Evolutionary conservation across 1,139 yeast species (phyloP), one percentile per base, ranked within the genome.

Genomic region (Insectozyma bohioensis): DNA sequence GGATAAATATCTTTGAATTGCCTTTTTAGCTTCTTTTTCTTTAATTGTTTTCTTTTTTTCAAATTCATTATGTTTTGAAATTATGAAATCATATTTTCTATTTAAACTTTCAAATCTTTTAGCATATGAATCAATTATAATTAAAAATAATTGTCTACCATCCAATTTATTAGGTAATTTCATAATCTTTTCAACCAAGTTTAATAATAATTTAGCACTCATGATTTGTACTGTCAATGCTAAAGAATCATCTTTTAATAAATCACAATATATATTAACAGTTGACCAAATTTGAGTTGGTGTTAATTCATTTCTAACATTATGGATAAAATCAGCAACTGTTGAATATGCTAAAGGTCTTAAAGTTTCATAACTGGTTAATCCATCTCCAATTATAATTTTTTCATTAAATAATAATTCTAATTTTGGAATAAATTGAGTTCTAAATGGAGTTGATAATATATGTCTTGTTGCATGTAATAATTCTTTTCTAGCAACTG

Each of bases 401-500:
- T 80, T 77, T 49, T 90, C 96, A 54, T 92, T 88, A 44, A 92
- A 84, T 35, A 94, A 63, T 33, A 86, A 59, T 48, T 88, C 95
- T 33, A 92, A 78, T 49, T 90, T 87, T 2, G 97, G 88, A 29
- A 92, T 70, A 52, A 94, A 94, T 26, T 86, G 74, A 2, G 79
- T 67, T 43, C 95, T 75, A 54, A 86, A 86, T 16, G 90, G 88
- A 0, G 97, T 90, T 4, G 95, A 85, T 34, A 94, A 64, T 15
- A 94, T 87, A 52, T 94, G 98, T 51, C 98, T 74, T 4, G 96
- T 87, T 0, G 97, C 97, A 45, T 92, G 97, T 25, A 94, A 66
- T 29, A 94, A 64, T 58, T 94, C 99, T 53, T 92, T 88, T 49
- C 98, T 70, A 0, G 97, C 95, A 4, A 90, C 82, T 2, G 95